Base-by-base conservation (phyloP, 164 flowering plant genomes). In the Hamamelis virginiana region DNA sequence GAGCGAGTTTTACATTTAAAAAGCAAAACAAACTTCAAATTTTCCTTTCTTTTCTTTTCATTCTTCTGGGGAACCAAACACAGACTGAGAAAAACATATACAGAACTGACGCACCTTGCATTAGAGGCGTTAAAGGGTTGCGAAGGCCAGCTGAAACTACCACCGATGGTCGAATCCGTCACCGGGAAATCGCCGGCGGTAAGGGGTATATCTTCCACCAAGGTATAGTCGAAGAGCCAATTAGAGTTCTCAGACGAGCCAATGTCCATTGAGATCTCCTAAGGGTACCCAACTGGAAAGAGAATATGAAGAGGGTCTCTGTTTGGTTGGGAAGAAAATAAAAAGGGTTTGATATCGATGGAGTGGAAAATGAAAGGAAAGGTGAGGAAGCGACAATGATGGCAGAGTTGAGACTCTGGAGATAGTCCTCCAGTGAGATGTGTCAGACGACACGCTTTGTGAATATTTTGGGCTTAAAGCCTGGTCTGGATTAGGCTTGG, bases 221-320 rank as follows among this genome's bases (percentile, higher is more conserved):
- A 1, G 25, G 65, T 67, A 52, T 73, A 77, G 38, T 73, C 74
- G 15, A 69, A n/a, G 8, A 77, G 69, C 80, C 80, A 77, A 56
- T 66, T 61, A 27, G 79, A 69, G 66, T 52, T 72, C 23, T 59
- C 70, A 5, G 70, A 51, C 10, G 73, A 44, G 18, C 26, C 73
- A 18, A 69, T 66, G 3, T 65, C 77, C 73, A 74, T 74, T 50
- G 58, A 55, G 26, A 55, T 33, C 41, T 6, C 41, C 21, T 21
- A 8, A 10, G 27, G 10, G 21, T 12, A 21, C 58, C 26, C 26
- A 55, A 55, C 26, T 19, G 28, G 26, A 13, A 3, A 13, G 21
- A 13, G 58, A 10, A n/a, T 16, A 10, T 18, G 21, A 9, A 21
- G 10, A 52, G 21, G 2, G 21, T 51, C 19, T 18, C 58, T 55